Evolutionary conservation across 805 yeast species (phyloP).

Genomic region (Komagataella mondaviorum): DNA sequence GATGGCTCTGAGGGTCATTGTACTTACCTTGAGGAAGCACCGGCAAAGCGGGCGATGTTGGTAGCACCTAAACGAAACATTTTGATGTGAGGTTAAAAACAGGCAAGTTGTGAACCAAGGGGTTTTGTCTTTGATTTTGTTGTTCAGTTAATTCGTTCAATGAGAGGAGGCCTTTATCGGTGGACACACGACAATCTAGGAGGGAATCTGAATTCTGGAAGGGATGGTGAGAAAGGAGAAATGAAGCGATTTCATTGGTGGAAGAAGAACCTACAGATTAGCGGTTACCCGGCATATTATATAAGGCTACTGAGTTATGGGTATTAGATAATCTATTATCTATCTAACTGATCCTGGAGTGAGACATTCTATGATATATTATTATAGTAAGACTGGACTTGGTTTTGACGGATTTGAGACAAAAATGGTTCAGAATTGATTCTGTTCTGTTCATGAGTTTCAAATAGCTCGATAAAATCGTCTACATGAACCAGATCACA

Average conservation of each 20-base stretch:
- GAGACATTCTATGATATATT: background rate
- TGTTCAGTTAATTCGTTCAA: background rate
- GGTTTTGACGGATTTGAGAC: slow-evolving; percentile 21
- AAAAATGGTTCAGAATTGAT: slow-evolving; percentile 18
- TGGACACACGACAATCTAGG: background rate
- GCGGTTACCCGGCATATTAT: background rate
- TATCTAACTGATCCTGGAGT: background rate
- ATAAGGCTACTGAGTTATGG: background rate
- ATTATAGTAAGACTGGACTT: slow-evolving; percentile 21
- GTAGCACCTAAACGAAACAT: slow-evolving; percentile 45
- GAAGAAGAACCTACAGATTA: background rate
- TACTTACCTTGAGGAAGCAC: slow-evolving; percentile 35
- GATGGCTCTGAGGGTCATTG: background rate
- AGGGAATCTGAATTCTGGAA: background rate
- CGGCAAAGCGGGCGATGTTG: slow-evolving; percentile 33
- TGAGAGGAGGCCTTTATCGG: background rate
- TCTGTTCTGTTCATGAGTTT: slow-evolving; percentile 20
- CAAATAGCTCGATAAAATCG: slow-evolving; percentile 21
- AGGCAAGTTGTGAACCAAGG: background rate
- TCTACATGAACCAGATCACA: slow-evolving; percentile 24
- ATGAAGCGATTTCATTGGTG: background rate
- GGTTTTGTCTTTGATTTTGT: background rate
- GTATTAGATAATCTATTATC: background rate
- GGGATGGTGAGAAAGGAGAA: background rate
- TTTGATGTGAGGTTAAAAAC: slow-evolving; percentile 4